A percentile compares a stretch with the other conserved stretches of the same genome.
Conservation (phyloP, 805 yeast species). For the Kuraishia molischiana region DNA sequence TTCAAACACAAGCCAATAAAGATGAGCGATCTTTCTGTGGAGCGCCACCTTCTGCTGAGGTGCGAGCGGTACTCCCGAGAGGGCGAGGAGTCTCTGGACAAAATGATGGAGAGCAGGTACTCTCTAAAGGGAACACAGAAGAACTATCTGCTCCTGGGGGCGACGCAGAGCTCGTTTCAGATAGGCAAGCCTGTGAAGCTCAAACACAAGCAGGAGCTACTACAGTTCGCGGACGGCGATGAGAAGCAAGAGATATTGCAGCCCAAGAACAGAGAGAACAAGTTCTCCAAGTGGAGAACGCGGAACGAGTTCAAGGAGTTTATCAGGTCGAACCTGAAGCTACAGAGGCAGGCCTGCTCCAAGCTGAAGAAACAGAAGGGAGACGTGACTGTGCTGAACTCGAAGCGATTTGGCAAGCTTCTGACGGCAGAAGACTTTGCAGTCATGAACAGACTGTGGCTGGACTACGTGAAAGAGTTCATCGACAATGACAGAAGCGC, state of each 20-base stretch:
- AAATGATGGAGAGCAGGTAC: slow-evolving; percentile 34
- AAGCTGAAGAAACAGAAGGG: slow-evolving; percentile 19
- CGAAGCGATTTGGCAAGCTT: slow-evolving; percentile 10
- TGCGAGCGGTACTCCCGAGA: slow-evolving; percentile 26
- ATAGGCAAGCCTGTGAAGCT: slow-evolving; percentile 2
- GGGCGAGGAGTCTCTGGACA: slow-evolving; percentile 21
- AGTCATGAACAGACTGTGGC: slow-evolving; percentile 62
- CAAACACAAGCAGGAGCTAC: neutral
- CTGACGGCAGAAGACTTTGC: slow-evolving; percentile 37
- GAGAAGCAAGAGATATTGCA: slow-evolving; percentile 1
- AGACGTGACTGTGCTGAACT: slow-evolving; percentile 12
- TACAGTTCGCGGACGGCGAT: neutral
- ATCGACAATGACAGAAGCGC: slow-evolving; percentile 21
- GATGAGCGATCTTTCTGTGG: slow-evolving; percentile 19
- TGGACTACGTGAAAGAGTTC: slow-evolving; percentile 51
- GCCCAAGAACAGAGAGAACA: slow-evolving; percentile 8
- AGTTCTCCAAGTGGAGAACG: slow-evolving; percentile 13
- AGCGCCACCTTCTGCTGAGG: slow-evolving; percentile 33
- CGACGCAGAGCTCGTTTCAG: slow-evolving; percentile 19
- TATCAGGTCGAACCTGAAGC: slow-evolving; percentile 23
- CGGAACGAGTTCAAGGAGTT: slow-evolving; percentile 33
- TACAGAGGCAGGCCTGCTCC: slow-evolving; percentile 28
- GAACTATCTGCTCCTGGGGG: slow-evolving; percentile 29
- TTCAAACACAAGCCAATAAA: too few species aligned
- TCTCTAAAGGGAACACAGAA: slow-evolving; percentile 35